phyloP scores from a whole-genome alignment of 805 yeast genomes.

The Ogataea nitratoaversa region DNA sequence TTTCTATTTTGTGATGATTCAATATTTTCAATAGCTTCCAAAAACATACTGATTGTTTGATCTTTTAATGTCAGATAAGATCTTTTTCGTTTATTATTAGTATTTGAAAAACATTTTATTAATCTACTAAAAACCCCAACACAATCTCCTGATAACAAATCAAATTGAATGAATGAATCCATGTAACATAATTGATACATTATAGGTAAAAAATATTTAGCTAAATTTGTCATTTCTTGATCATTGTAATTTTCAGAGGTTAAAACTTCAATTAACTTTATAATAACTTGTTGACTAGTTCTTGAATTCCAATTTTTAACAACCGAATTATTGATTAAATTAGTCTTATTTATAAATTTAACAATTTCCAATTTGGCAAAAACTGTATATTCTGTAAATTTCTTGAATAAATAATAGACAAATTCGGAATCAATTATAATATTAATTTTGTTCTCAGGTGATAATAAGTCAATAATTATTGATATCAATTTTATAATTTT shows the following conservation, averaged over 20 bases:
- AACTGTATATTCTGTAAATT: constrained; percentile 11
- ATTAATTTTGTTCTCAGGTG: background rate
- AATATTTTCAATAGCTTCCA: constrained; percentile 14
- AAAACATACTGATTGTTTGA: constrained; percentile 11
- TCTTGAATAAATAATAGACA: constrained; percentile 12
- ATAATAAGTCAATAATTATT: background rate
- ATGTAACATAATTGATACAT: constrained; percentile 11
- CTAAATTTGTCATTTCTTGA: constrained; percentile 9
- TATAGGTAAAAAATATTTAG: constrained; percentile 12
- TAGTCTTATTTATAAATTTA: constrained; percentile 7
- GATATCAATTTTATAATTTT: background rate
- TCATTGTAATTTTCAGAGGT: constrained; percentile 11
- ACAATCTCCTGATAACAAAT: constrained; percentile 14
- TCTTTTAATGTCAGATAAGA: constrained; percentile 6
- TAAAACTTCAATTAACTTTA: constrained; percentile 15
- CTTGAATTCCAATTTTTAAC: background rate
- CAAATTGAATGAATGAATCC: constrained; percentile 12
- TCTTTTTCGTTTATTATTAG: too few relatives aligned
- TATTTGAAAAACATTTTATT: constrained; percentile 5
- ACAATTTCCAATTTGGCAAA: constrained; percentile 14
- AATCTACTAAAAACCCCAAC: constrained; percentile 11
- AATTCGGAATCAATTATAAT: constrained; percentile 6
- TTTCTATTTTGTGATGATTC: constrained; percentile 1
- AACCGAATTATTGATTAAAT: background rate
- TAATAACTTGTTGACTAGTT: constrained; percentile 5